Conservation (phyloP, 148 eudicot species). For the Tetragonia tetragonoides region DNA sequence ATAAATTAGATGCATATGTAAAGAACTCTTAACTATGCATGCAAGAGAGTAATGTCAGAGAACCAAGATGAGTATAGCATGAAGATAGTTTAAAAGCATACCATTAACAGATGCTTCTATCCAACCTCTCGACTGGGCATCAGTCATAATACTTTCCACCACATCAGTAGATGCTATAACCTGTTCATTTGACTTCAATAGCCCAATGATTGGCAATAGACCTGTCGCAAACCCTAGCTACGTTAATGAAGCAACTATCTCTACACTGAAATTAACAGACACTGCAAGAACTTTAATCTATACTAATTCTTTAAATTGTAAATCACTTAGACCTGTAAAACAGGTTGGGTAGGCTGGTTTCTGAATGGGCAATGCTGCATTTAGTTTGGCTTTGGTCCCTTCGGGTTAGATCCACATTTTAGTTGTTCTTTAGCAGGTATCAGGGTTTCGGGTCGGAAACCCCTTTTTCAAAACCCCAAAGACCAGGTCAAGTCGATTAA, state of each 20-base stretch:
- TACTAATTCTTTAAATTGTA: neutral
- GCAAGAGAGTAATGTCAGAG: neutral
- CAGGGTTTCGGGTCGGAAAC: too few relatives aligned
- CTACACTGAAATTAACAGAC: constrained; percentile 4
- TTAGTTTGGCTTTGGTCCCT: too few relatives aligned
- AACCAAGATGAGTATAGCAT: neutral
- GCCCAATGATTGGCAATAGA: constrained; percentile 72
- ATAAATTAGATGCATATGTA: too few relatives aligned
- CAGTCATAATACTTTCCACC: constrained; percentile 33
- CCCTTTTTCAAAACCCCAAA: too few relatives aligned
- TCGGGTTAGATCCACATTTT: too few relatives aligned
- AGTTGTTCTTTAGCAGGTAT: too few relatives aligned
- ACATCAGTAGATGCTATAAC: constrained; percentile 42
- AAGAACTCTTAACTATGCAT: neutral
- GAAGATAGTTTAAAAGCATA: constrained; percentile 27
- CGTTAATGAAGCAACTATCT: constrained; percentile 9
- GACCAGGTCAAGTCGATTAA: neutral
- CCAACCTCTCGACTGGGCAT: constrained; percentile 42
- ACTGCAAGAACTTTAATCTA: constrained; percentile 4
- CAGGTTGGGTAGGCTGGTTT: too few relatives aligned
- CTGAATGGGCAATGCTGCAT: too few relatives aligned
- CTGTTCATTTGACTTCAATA: constrained; percentile 47
- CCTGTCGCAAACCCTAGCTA: constrained; percentile 40
- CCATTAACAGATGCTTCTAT: constrained; percentile 73
- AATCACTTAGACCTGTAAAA: neutral